These are phyloP conservation scores for Tricholoma hemisulphureum DNA, from an alignment of 768 basidiomycete genomes.

Conservation along the genomic window DNA sequence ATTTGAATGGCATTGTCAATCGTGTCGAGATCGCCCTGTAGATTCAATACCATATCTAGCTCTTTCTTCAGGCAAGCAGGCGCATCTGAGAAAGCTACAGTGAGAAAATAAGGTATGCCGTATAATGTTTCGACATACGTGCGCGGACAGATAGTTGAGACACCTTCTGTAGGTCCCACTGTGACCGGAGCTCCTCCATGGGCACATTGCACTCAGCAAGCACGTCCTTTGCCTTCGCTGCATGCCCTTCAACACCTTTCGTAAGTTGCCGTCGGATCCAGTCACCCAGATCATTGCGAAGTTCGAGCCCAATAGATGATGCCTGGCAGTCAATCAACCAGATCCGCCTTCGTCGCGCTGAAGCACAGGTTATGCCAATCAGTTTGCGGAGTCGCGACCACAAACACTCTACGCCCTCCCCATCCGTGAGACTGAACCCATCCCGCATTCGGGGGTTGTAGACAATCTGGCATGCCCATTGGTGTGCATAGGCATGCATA, in stretches of 20 bases:
- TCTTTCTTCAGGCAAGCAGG: slow-evolving; percentile 31
- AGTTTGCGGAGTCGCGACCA: slow-evolving; percentile 36
- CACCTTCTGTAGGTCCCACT: slow-evolving; percentile 34
- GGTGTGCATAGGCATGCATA: slow-evolving; percentile 41
- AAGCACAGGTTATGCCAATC: slow-evolving; percentile 27
- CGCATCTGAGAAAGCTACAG: slow-evolving; percentile 29
- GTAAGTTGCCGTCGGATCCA: slow-evolving; percentile 28
- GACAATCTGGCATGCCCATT: slow-evolving; percentile 36
- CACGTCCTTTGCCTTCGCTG: slow-evolving; percentile 4
- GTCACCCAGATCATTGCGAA: slow-evolving; percentile 28
- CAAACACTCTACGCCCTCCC: slow-evolving; percentile 33
- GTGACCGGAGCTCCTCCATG: slow-evolving; percentile 17
- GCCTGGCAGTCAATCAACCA: slow-evolving; percentile 36
- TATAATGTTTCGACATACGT: too few species aligned
- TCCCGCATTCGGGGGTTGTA: slow-evolving; percentile 29
- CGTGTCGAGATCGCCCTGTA: slow-evolving; percentile 26
- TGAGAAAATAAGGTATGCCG: too few species aligned
- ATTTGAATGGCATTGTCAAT: slow-evolving; percentile 21
- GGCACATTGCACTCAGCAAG: slow-evolving; percentile 19
- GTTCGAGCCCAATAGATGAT: slow-evolving; percentile 21
- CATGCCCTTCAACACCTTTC: slow-evolving; percentile 14
- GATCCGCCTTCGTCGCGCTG: slow-evolving; percentile 21
- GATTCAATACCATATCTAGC: slow-evolving; percentile 27
- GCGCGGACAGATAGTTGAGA: slow-evolving; percentile 32
- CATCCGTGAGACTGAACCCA: slow-evolving; percentile 31